These are phyloP conservation scores for Drosera spatulata DNA, from an alignment of 179 eudicot species.

Conservation along the genomic window DNA sequence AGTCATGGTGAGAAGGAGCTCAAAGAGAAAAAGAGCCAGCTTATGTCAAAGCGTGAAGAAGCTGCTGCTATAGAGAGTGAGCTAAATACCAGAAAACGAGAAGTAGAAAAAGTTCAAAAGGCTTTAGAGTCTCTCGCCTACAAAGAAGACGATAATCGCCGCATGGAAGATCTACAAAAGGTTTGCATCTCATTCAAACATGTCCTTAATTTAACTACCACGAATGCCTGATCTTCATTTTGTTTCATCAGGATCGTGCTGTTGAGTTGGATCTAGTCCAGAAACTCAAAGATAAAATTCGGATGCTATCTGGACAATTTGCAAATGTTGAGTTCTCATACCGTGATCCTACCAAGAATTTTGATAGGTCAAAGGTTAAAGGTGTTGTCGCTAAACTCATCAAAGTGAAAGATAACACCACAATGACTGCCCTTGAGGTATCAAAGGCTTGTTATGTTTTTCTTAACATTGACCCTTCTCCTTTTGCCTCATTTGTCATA, in stretches of 20 bases:
- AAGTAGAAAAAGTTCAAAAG: conserved; percentile 52
- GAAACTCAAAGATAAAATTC: conserved; percentile 58
- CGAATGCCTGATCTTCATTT: not conserved
- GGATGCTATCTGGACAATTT: conserved; percentile 55
- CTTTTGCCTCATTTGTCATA: not conserved
- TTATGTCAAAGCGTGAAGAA: conserved; percentile 67
- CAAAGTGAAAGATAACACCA: conserved; percentile 80
- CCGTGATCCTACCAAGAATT: conserved; percentile 68
- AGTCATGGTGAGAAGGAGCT: conserved; percentile 76
- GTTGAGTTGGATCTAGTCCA: conserved; percentile 62
- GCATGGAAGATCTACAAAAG: conserved; percentile 66
- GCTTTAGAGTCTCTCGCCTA: conserved; percentile 57
- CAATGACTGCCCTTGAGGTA: conserved; percentile 96
- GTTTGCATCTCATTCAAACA: conserved; percentile 20
- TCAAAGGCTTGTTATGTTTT: conserved; percentile 7
- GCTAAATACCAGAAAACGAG: conserved; percentile 46
- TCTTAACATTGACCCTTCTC: not conserved
- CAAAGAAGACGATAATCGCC: conserved; percentile 49
- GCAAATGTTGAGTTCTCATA: conserved; percentile 76
- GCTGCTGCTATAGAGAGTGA: conserved; percentile 76
- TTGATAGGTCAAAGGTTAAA: conserved; percentile 82
- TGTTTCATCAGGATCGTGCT: conserved; percentile 51
- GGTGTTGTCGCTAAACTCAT: conserved; percentile 95
- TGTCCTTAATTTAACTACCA: not conserved
- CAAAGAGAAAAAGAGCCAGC: conserved; percentile 57